A percentile compares a stretch with the other conserved stretches of the same genome.
Evolutionary conservation across 2,329 filamentous ascomycete genomes (phyloP).

Genomic region (Chrysoporthe deuterocubensis): DNA sequence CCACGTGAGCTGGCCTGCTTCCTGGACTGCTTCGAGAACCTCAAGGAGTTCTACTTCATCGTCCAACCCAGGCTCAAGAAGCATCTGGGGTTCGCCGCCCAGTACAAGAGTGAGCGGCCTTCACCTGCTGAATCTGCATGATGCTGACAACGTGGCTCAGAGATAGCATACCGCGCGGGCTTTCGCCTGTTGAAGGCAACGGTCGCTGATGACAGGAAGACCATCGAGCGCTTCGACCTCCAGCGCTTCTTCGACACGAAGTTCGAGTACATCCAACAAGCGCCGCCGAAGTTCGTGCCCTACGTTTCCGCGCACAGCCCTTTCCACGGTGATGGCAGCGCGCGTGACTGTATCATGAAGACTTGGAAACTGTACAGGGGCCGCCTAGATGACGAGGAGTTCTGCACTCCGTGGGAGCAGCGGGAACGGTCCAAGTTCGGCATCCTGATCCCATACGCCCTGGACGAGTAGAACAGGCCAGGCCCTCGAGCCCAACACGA

Average conservation of each 20-base stretch:
- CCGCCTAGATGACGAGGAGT: not conserved
- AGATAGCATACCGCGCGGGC: not conserved
- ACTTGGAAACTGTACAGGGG: conserved; percentile 5
- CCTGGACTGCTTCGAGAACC: conserved; percentile 34
- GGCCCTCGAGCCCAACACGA: not conserved
- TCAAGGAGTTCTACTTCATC: conserved; percentile 39
- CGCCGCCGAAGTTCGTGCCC: not conserved
- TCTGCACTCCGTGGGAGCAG: not conserved
- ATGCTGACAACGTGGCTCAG: not conserved
- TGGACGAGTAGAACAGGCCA: not conserved
- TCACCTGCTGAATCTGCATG: no score
- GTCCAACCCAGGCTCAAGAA: conserved; percentile 21
- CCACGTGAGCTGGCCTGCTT: conserved; percentile 31
- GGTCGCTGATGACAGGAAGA: no score
- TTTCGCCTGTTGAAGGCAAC: not conserved
- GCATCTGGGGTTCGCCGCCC: not conserved
- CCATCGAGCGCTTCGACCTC: not conserved
- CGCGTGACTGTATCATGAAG: conserved; percentile 13
- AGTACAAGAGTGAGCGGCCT: conserved; percentile 5
- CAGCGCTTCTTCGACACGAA: conserved; percentile 17
- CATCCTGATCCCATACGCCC: conserved; percentile 4
- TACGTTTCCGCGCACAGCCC: not conserved
- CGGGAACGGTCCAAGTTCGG: conserved; percentile 15
- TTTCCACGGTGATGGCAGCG: not conserved
- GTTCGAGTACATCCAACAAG: conserved; percentile 22